phyloP scores from a whole-genome alignment of 371 early-diverging fungal species.

The Rhizopus microsporus region DNA sequence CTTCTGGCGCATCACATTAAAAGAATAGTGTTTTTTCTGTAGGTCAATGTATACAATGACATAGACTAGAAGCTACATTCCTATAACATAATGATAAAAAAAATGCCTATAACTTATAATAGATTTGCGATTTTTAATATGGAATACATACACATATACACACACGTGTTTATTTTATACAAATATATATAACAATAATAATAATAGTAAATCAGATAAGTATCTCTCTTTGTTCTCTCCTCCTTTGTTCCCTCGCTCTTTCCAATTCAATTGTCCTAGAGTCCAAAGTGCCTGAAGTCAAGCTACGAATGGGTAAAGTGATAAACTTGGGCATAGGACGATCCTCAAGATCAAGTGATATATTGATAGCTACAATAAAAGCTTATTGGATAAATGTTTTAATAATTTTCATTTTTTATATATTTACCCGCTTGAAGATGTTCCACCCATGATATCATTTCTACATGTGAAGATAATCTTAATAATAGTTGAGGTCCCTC shows the following conservation, averaged over 20 bases:
- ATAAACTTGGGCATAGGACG: slow-evolving; percentile 54
- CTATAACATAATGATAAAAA: no score
- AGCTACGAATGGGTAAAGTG: slow-evolving; percentile 37
- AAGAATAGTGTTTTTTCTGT: no score
- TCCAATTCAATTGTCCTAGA: slow-evolving; percentile 34
- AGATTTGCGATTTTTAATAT: no score
- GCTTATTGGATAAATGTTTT: slow-evolving; percentile 4
- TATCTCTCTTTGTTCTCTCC: slow-evolving; percentile 38
- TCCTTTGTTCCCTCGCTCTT: slow-evolving; percentile 38
- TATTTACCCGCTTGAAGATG: slow-evolving; percentile 50
- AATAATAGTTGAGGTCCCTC: slow-evolving; percentile 47
- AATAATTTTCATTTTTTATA: slow-evolving; percentile 9
- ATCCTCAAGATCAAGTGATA: slow-evolving; percentile 43
- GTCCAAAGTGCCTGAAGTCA: slow-evolving; percentile 15
- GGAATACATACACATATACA: neutral
- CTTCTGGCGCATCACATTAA: no score
- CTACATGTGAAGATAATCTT: slow-evolving; percentile 34
- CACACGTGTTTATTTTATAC: neutral
- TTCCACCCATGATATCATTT: slow-evolving; percentile 53
- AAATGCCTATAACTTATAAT: no score
- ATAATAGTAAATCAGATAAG: slow-evolving; percentile 25
- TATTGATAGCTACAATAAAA: slow-evolving; percentile 38
- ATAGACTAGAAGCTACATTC: no score
- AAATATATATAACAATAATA: slow-evolving; percentile 6
- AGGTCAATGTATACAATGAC: no score